phyloP scores from a whole-genome alignment of 768 basidiomycete species.

The Cystofilobasidium bisporidii region DNA sequence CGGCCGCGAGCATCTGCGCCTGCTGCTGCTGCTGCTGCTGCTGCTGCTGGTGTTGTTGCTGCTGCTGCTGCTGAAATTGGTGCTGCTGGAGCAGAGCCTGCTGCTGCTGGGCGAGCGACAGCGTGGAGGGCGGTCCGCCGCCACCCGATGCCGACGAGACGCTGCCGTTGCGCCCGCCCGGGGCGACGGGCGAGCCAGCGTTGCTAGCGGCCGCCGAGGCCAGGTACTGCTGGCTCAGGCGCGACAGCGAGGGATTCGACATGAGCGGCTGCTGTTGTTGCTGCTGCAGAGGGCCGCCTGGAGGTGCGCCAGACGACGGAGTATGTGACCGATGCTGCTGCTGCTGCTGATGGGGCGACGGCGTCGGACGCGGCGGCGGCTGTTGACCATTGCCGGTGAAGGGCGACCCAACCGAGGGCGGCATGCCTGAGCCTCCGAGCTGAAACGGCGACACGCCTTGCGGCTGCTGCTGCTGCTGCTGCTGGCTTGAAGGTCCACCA shows the following conservation, averaged over 20 bases:
- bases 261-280: not conserved
- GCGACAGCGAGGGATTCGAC: not conserved
- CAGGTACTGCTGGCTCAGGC: not conserved
- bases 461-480: not conserved
- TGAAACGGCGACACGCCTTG: not conserved
- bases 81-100: not conserved
- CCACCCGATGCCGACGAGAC: not conserved
- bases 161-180: not conserved
- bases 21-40: not conserved
- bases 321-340: not conserved
- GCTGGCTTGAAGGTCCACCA: too few species aligned
- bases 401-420: too few species aligned
- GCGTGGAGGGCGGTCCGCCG: not conserved
- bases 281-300: not conserved
- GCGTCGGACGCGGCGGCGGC: too few species aligned
- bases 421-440: too few species aligned
- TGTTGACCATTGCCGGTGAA: too few species aligned
- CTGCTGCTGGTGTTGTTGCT: slow-evolving; percentile 4
- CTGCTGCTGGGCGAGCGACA: not conserved
- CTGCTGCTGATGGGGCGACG: not conserved
- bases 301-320: not conserved
- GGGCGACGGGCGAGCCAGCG: not conserved
- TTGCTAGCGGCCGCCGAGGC: not conserved
- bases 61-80: not conserved
- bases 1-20: slow-evolving; percentile 2